Base-by-base conservation (phyloP, 352 stramenopile species). In the Phytopythium ostracodes region DNA sequence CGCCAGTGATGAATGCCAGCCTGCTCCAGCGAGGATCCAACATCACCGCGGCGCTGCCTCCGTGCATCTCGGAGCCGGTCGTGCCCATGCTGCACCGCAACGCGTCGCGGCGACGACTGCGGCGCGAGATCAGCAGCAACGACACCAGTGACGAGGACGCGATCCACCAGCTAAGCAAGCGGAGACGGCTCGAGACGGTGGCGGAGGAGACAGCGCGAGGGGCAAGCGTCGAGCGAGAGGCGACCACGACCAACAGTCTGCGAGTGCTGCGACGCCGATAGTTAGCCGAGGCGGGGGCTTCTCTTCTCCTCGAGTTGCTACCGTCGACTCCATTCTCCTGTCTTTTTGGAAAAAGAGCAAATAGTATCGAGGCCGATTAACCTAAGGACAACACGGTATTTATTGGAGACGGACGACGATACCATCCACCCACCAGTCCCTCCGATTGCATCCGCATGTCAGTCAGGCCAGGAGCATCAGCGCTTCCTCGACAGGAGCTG, bases 1-100 rank as follows among this genome's bases (percentile, higher is more conserved):
- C 73, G 31, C 80, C 86, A 1, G 82, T 92, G 22, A 89, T 94
- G 81, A 92, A 92, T 58, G 86, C 86, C 10, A 87, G 76, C 22
- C 75, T 92, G 31, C 54, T 94, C 64, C 83, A 92, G 59, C 83
- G 75, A n/a, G 70, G 69, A 33, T 62, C 71, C 1, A 63, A 60
- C 17, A 33, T 87, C 43, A 68, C 75, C 33, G 75, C 71, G 22
- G 60, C 70, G 9, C 60, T 89, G n/a, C 72, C 71, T 1, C 71
- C 75, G 14, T 89, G 79, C 62, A 79, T 88, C 36, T 72, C 70
- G n/a, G 81, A 92, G 56, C 81, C 84, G 0, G 71, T 88, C 7
- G 83, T 92, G 31, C 83, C 83, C 0, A 72, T 92, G 47, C 75
- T 90, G 64, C 81, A 84, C 59, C 79, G 83, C 24, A 87, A 92